phyloP scores from a whole-genome alignment of 2,329 filamentous ascomycete genomes.

The Arthrobotrys megalospora region DNA sequence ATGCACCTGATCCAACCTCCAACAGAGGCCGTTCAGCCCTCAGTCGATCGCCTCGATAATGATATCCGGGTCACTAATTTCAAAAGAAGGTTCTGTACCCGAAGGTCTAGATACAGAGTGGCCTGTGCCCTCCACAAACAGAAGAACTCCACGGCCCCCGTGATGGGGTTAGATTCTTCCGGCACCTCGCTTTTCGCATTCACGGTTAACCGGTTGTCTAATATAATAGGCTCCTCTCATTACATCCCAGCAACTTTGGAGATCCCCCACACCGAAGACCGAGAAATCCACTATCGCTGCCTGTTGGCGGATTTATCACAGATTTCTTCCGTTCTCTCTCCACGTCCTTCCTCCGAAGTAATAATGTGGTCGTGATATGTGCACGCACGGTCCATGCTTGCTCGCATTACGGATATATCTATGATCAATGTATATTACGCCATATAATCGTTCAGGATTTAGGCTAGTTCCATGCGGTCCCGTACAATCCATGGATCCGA shows the following conservation, averaged over 20 bases:
- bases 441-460: conserved; percentile 25
- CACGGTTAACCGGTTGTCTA: neutral
- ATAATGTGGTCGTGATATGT: neutral
- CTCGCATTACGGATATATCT: conserved; percentile 24
- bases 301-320: neutral
- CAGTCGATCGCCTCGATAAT: neutral
- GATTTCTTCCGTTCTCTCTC: conserved; percentile 6
- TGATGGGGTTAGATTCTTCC: no score
- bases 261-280: neutral
- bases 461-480: conserved; percentile 41
- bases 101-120: no score
- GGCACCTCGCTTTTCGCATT: neutral
- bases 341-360: conserved; percentile 45
- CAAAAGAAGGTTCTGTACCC: neutral
- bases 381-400: conserved; percentile 24
- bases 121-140: no score
- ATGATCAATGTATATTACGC: conserved; percentile 18
- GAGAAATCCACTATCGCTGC: neutral
- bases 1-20: conserved; percentile 7
- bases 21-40: neutral
- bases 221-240: neutral
- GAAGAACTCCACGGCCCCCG: neutral
- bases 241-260: neutral
- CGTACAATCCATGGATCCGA: conserved; percentile 55
- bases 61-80: neutral